Conservation (phyloP, 164 flowering plant genomes). For the Houttuynia cordata region DNA sequence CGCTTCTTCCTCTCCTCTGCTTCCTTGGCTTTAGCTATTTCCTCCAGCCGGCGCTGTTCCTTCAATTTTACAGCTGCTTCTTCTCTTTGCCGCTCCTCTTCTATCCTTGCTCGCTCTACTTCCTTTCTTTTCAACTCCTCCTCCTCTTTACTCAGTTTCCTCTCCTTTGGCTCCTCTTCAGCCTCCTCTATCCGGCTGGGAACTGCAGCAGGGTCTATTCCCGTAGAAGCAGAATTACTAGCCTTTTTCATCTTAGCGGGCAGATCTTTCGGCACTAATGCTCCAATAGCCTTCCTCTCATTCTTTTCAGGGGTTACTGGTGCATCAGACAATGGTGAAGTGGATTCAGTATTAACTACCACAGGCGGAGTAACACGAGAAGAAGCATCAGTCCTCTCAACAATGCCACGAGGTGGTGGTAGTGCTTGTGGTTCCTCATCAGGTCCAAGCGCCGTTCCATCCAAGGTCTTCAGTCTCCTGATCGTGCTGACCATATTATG, state of each 20-base stretch:
- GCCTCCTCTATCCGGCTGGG: slow-evolving; percentile 23
- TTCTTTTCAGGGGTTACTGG: slow-evolving; percentile 7
- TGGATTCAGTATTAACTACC: slow-evolving; percentile 11
- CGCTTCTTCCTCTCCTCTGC: slow-evolving; percentile 82
- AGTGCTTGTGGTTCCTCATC: slow-evolving; percentile 47
- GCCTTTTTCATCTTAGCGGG: slow-evolving; percentile 21
- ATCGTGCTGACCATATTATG: slow-evolving; percentile 54
- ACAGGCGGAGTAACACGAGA: slow-evolving; percentile 8
- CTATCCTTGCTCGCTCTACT: slow-evolving; percentile 8
- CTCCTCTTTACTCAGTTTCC: slow-evolving; percentile 39
- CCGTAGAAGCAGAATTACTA: slow-evolving; percentile 13
- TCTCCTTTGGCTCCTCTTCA: slow-evolving; percentile 17
- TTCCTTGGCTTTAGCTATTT: slow-evolving; percentile 70
- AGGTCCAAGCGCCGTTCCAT: slow-evolving; percentile 80
- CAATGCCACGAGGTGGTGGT: slow-evolving; percentile 2
- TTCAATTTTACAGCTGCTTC: slow-evolving; percentile 54
- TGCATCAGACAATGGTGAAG: slow-evolving; percentile 13
- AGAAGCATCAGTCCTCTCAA: slow-evolving; percentile 16
- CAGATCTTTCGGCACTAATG: slow-evolving; percentile 22
- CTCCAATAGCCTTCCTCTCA: slow-evolving; percentile 14
- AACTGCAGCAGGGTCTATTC: slow-evolving; percentile 13
- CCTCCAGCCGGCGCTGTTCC: slow-evolving; percentile 61
- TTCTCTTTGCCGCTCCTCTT: slow-evolving; percentile 36
- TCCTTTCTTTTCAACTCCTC: slow-evolving; percentile 24
- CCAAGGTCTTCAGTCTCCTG: slow-evolving; percentile 63